These are phyloP conservation scores for Ceriops tagal DNA, from an alignment of 345 rosid species.

Conservation along the genomic window DNA sequence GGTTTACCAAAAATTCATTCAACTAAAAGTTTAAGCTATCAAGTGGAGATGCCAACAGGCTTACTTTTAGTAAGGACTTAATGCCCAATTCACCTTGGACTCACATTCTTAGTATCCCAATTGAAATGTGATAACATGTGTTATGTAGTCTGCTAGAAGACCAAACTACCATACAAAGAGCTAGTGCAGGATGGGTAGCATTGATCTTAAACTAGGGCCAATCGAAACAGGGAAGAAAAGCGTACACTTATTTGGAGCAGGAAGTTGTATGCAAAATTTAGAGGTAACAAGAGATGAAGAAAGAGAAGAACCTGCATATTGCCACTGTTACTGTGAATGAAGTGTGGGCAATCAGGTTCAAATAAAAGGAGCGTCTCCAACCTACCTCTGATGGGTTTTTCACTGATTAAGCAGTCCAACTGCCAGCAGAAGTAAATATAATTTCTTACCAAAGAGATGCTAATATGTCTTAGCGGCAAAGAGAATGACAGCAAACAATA, in stretches of 20 bases:
- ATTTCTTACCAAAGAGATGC: too few relatives aligned
- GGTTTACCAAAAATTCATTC: not conserved
- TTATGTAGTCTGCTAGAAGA: too few relatives aligned
- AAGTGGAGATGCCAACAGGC: not conserved
- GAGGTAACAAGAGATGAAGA: slow-evolving; percentile 1
- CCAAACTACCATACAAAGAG: too few relatives aligned
- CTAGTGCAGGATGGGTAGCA: too few relatives aligned
- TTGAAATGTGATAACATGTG: too few relatives aligned
- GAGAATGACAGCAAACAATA: not conserved
- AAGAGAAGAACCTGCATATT: slow-evolving; percentile 71
- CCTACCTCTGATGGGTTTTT: slow-evolving; percentile 57
- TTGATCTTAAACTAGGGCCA: too few relatives aligned
- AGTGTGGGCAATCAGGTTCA: slow-evolving; percentile 89
- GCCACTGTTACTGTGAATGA: slow-evolving; percentile 85
- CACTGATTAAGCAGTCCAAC: slow-evolving; percentile 71
- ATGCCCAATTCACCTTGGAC: too few relatives aligned
- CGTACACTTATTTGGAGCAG: not conserved
- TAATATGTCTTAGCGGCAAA: not conserved
- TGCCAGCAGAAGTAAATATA: slow-evolving; percentile 23
- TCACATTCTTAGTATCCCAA: too few relatives aligned
- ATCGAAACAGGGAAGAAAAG: too few relatives aligned
- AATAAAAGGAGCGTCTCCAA: slow-evolving; percentile 92
- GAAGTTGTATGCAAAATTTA: slow-evolving; percentile 1
- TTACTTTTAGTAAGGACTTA: not conserved
- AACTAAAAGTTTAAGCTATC: not conserved